Base-by-base conservation (phyloP, 768 basidiomycete genomes). In the Kwoniella dendrophila region DNA sequence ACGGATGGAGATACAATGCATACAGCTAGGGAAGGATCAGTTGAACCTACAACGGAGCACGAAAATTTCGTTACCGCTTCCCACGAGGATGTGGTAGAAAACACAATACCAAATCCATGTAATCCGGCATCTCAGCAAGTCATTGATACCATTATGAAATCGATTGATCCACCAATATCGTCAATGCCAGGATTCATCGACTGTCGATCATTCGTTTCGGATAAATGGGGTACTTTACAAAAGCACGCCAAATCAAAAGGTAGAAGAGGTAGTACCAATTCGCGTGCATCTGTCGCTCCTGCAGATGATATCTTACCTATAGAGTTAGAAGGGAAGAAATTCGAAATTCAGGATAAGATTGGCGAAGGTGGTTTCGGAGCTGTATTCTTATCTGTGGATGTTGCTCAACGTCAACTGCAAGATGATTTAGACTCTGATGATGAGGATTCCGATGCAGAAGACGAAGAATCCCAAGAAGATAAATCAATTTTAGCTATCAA, bases 291-390 rank as follows among this genome's bases (percentile, higher is more conserved):
- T 4, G 43, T 64, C 24, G 67, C 69, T 22, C 63, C 68, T 18
- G 59, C 51, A 10, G 68, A 77, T 41, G 73, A 74, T 30, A 67
- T 70, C 1, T 45, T 22, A 16, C 30, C 41, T 6, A 75, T 98
- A 41, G 81, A 80, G 18, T 81, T 97, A n/a, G 83, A 83, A 45
- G 87, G 83, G 2, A 84, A 84, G 60, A 81, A 81, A 54, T 92
- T 89, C 72, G 84, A 84, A 55, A 86, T 97, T 3, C 81, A 83
- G 2, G 89, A 89, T 64, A 99, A 98, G 78, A 83, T 99, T 24
- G 96, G 96, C 18, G 96, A 99, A 80, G 96, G 96, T 4, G 92
- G 94, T 0, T 99, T 95, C 70, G 96, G 95, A 2, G 85, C 88
- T 2, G 96, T 99, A n/a, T 99, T 95, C 82, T 85, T 88, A 63